Percentiles rank a stretch among this genome's conserved stretches.
phyloP scores from a whole-genome alignment of 2,329 filamentous ascomycete genomes.

The Sarocladium oryzae region DNA sequence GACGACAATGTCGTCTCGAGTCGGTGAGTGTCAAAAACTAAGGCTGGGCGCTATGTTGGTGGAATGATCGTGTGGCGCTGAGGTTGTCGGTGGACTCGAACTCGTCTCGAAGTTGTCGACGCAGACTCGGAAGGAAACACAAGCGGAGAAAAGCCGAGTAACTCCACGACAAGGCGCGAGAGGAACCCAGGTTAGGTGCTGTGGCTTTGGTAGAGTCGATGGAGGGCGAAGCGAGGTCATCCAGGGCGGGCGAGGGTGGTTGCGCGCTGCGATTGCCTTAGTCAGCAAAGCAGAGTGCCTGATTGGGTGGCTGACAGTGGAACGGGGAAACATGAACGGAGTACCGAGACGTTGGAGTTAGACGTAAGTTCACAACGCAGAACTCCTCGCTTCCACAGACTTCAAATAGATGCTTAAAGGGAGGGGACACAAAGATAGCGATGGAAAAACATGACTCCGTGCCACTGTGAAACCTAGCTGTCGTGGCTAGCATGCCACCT shows the following conservation, averaged over 20 bases:
- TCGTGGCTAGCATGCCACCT: too few relatives aligned
- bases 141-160: background rate
- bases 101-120: background rate
- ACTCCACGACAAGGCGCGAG: background rate
- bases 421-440: too few relatives aligned
- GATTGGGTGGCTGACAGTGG: background rate
- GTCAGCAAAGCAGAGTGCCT: background rate
- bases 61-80: background rate
- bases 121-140: background rate
- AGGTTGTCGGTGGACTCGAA: background rate
- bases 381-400: too few relatives aligned
- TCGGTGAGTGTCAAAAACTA: conserved; percentile 3
- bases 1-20: background rate
- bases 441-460: too few relatives aligned
- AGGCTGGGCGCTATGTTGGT: background rate
- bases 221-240: conserved; percentile 6
- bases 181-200: background rate
- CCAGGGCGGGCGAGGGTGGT: background rate
- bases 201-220: background rate
- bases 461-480: too few relatives aligned
- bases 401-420: too few relatives aligned
- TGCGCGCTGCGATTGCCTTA: background rate
- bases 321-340: background rate
- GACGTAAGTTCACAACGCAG: too few relatives aligned
- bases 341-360: too few relatives aligned